These are phyloP conservation scores for Phaeosphaeria sp. DNA, from an alignment of 2,329 filamentous ascomycete genomes.

Conservation along the genomic window DNA sequence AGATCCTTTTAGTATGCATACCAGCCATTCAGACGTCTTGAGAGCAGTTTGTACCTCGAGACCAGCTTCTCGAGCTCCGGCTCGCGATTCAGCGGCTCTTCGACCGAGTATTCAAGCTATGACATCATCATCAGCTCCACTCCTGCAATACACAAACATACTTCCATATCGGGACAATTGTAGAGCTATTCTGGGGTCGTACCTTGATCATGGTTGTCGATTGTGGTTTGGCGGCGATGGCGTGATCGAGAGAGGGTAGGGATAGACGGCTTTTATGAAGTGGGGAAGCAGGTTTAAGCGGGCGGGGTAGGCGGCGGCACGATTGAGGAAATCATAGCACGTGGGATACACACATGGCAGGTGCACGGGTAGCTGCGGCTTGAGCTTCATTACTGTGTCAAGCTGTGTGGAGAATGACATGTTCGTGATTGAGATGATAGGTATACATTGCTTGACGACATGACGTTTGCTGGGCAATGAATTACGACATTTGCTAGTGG, in stretches of 20 bases:
- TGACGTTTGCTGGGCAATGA: not conserved
- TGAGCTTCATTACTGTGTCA: not conserved
- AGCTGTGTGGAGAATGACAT: not conserved
- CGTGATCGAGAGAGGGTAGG: conserved; percentile 33
- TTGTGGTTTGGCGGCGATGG: conserved; percentile 34
- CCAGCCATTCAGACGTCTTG: not conserved
- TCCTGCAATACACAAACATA: conserved; percentile 8
- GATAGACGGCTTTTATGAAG: conserved; percentile 17
- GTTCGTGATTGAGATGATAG: not conserved
- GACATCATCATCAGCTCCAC: conserved; percentile 21
- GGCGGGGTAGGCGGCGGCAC: conserved; percentile 9
- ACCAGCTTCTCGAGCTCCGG: conserved; percentile 54
- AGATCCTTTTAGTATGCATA: not conserved
- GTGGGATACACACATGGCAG: not conserved
- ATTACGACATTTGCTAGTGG: not conserved
- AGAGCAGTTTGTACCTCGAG: conserved; percentile 43
- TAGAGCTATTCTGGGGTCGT: conserved; percentile 14
- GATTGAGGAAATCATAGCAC: not conserved
- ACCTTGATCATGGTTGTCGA: conserved; percentile 34
- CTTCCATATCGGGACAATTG: conserved; percentile 23
- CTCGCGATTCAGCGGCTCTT: conserved; percentile 58
- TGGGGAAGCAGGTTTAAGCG: conserved; percentile 20
- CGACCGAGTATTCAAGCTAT: conserved; percentile 51
- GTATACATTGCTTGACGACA: not conserved
- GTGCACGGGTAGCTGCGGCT: conserved; percentile 5